Base-by-base conservation (phyloP, 129 eudicot species). In the Solidago caesia region DNA sequence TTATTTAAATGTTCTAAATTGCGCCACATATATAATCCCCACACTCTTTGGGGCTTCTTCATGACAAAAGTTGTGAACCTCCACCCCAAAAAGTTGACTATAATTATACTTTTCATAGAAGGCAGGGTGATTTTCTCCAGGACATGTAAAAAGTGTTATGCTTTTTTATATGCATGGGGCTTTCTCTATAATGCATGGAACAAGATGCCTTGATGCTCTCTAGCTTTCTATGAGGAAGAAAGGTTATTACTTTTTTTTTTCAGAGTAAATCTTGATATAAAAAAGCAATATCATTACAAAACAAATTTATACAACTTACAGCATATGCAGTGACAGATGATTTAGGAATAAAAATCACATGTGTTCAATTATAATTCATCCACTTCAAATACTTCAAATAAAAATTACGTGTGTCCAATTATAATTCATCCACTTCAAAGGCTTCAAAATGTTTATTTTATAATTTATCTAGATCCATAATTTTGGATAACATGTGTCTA, bases 121-220 rank as follows among this genome's bases (percentile, higher is more conserved):
- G 39, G 2, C 3, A 33, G 83, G 85, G 52, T 61, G 82, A 66
- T 73, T 69, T 82, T 69, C 80, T 73, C 71, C 77, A 60, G 80
- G 70, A 79, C 76, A 73, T 68, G 72, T 82, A 82, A 60, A 82
- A 77, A 82, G 86, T 68, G 72, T 68, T 33, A 68, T 77, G 75
- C 80, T 74, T 82, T 82, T 73, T 59, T 57, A 56, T 72, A 49
- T 21, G 21, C 21, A 21, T 70, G 14, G 70, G 75, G 77, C 27
- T 55, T 73, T 58, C 64, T 55, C 13, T 71, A 80, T 62, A 75
- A 42, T 52, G 73, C 78, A 39, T 44, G 46, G 62, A 67, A 77
- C 67, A 78, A 82, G 85, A 82, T 82, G 81, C 81, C 68, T 81
- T 70, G 82, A 71, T 82, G 75, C 85, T 77, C 79, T 67, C 82